These are phyloP conservation scores for Coemansia sp. DNA, from an alignment of 192 early-diverging fungal genomes.

Conservation along the genomic window DNA sequence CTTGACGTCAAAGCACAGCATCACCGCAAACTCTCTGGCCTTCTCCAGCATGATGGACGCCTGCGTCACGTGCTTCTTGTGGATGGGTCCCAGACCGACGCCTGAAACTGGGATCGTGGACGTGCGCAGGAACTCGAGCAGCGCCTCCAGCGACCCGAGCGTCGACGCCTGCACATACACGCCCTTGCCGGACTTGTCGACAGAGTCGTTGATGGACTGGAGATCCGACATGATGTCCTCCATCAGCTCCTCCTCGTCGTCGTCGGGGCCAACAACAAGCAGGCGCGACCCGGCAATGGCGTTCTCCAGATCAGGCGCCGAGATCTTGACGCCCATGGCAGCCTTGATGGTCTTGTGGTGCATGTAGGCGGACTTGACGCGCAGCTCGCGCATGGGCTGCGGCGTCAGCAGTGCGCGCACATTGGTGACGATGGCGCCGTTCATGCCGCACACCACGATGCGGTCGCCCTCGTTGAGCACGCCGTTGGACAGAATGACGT, in stretches of 20 bases:
- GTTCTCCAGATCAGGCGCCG: conserved; percentile 90
- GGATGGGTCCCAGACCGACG: conserved; percentile 96
- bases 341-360: conserved; percentile 98
- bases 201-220: conserved; percentile 66
- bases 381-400: conserved; percentile 96
- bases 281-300: conserved; percentile 96
- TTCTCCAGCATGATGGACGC: conserved; percentile 92
- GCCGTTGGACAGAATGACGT: conserved; percentile 95
- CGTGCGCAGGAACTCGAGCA: conserved; percentile 86
- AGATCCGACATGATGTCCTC: conserved; percentile 96
- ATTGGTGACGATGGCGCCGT: conserved; percentile 92
- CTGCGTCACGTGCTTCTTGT: conserved; percentile 94
- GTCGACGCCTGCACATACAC: conserved; percentile 99
- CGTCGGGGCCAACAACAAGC: conserved; percentile 88
- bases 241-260: conserved; percentile 93
- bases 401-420: conserved; percentile 96
- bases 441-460: conserved; percentile 89
- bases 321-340: conserved; percentile 94
- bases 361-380: conserved; percentile 93
- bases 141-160: conserved; percentile 94
- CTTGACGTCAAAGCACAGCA: conserved; percentile 91
- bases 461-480: conserved; percentile 93
- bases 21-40: conserved; percentile 79
- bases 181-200: conserved; percentile 85
- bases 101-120: conserved; percentile 95